Evolutionary conservation across 2,329 filamentous ascomycete genomes (phyloP).

Genomic region (Dissoconium aciculare): DNA sequence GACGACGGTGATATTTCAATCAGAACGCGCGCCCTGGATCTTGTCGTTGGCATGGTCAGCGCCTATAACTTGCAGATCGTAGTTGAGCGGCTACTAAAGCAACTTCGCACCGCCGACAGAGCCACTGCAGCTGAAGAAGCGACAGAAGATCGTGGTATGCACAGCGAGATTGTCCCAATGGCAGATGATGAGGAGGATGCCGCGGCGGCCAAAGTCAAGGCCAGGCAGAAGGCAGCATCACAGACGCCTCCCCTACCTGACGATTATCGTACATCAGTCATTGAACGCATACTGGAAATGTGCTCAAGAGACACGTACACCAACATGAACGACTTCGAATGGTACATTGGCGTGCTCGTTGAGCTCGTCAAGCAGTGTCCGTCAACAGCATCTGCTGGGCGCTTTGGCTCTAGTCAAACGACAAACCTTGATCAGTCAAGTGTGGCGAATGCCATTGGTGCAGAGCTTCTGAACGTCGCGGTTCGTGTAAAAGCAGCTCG

Average conservation of each 20-base stretch:
- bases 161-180: conserved; percentile 31
- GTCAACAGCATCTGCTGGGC: conserved; percentile 24
- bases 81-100: conserved; percentile 73
- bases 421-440: conserved; percentile 17
- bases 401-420: conserved; percentile 7
- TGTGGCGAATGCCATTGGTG: conserved; percentile 59
- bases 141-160: conserved; percentile 32
- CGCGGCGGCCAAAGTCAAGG: conserved; percentile 40
- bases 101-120: conserved; percentile 54
- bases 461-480: conserved; percentile 76
- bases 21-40: conserved; percentile 75
- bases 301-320: conserved; percentile 79
- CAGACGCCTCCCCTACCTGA: conserved; percentile 55
- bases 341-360: conserved; percentile 84
- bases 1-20: conserved; percentile 95
- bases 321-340: conserved; percentile 82
- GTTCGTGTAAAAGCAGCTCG: conserved; percentile 81
- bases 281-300: conserved; percentile 71
- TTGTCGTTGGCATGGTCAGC: conserved; percentile 88
- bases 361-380: conserved; percentile 62
- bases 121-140: conserved; percentile 33
- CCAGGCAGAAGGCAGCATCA: conserved; percentile 33
- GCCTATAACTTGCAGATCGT: conserved; percentile 70
- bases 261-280: conserved; percentile 73
- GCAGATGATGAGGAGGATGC: conserved; percentile 45